Conservation (phyloP, 805 yeast genomes). For the Henningerozyma blattae region DNA sequence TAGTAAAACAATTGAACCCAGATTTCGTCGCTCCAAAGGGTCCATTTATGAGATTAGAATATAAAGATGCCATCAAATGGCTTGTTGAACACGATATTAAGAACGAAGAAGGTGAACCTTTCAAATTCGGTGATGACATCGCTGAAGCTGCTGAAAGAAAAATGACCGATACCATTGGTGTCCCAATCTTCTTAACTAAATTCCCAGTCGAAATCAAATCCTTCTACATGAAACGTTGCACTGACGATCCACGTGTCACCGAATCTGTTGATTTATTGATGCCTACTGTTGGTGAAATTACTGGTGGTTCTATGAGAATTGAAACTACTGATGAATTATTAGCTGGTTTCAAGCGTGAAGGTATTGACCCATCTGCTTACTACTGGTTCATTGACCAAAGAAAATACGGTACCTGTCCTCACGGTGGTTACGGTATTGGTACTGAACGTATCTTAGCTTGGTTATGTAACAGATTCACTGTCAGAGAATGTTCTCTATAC, state of each 20-base stretch:
- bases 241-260: constrained; percentile 86
- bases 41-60: constrained; percentile 89
- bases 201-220: constrained; percentile 98
- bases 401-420: constrained; percentile 95
- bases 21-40: constrained; percentile 65
- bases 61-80: constrained; percentile 89
- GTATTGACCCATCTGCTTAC: constrained; percentile 69
- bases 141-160: constrained; percentile 99
- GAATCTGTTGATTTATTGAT: constrained; percentile 96
- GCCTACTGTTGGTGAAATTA: constrained; percentile 99
- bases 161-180: constrained; percentile 92
- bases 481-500: constrained; percentile 93
- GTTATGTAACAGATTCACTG: constrained; percentile 96
- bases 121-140: constrained; percentile 96
- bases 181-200: constrained; percentile 80
- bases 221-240: constrained; percentile 92
- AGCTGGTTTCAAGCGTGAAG: constrained; percentile 89
- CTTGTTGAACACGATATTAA: constrained; percentile 87
- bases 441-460: constrained; percentile 97
- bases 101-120: constrained; percentile 88
- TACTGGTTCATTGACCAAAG: constrained; percentile 96
- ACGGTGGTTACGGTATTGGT: constrained; percentile 98
- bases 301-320: constrained; percentile 99
- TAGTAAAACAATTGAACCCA: constrained; percentile 88
- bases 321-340: constrained; percentile 66